These are phyloP conservation scores for Amphirosellinia nigrospora DNA, from an alignment of 495 filamentous ascomycete genomes.

Conservation along the genomic window DNA sequence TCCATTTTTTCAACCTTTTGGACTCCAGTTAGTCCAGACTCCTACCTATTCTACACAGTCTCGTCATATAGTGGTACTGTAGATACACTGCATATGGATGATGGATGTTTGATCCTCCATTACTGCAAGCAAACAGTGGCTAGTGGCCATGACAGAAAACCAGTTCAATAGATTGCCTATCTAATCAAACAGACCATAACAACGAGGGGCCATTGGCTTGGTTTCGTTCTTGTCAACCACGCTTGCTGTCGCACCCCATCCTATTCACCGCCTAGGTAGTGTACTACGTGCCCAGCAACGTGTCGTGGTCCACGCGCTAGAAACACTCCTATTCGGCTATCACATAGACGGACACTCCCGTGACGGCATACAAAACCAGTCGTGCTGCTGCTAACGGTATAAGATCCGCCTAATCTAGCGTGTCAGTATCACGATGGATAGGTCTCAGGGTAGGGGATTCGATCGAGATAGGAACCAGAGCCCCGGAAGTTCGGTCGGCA, in stretches of 20 bases:
- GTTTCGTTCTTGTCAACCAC: neutral
- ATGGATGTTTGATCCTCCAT: neutral
- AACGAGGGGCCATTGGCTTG: neutral
- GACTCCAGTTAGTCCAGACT: too few relatives aligned
- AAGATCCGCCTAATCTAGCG: neutral
- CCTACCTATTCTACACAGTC: too few relatives aligned
- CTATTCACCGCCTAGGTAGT: too few relatives aligned
- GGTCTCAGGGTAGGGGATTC: neutral
- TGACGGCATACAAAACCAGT: neutral
- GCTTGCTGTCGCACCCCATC: neutral
- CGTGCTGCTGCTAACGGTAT: neutral
- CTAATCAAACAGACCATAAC: neutral
- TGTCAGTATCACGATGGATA: neutral
- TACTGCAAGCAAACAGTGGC: neutral
- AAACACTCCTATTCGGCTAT: too few relatives aligned
- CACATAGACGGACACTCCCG: too few relatives aligned
- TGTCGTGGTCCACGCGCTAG: too few relatives aligned
- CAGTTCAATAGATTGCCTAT: neutral
- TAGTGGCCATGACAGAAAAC: neutral
- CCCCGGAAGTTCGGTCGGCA: neutral
- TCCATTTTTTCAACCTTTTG: too few relatives aligned
- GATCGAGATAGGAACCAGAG: neutral
- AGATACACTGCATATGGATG: too few relatives aligned
- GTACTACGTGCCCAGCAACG: too few relatives aligned
- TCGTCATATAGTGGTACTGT: too few relatives aligned